Evolutionary conservation across 202 grass and related monocot genomes (phyloP), one percentile per base, ranked within the genome.

Genomic region (Carex arenaria): DNA sequence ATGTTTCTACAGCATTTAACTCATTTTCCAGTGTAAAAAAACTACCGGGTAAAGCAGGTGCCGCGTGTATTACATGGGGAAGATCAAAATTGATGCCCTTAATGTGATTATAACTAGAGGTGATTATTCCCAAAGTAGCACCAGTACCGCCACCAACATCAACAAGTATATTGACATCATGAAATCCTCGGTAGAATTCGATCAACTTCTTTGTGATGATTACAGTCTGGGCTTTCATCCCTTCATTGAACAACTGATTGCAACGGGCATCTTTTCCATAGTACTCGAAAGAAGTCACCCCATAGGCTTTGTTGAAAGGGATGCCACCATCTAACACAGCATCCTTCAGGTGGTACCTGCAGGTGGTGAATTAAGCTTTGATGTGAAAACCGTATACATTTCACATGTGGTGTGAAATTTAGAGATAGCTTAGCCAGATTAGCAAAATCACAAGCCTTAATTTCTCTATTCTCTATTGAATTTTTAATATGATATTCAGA

Each of bases 1-100:
- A 45, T 45, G 42, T 69, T 18, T 40, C 1, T 64, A 5, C 15
- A 49, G 18, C 4, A 36, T 4, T 34, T 3, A 34, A 34, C 2
- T 3, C 4, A 3, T 3, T 34, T 3, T 3, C 0, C 34, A 5
- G 11, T 49, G 5, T 49, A 49, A 10, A 11, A 34, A 49, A 69
- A 69, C 4, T 36, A 78, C 73, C 73, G 30, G 85, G 51, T 42
- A 83, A 79, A 20, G 80, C 57, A 19, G 80, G 85, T 18, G 85
- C 80, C 54, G 79, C 28, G 18, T 67, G 83, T 57, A 87, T 87
- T 34, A 87, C 85, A 65, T 87, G 80, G 5, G 85, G 80, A 19
- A 87, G 85, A 55, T 87, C 85, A 31, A 83, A 83, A 64, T 87
- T 87, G 61, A 87, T 87, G 42, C 85, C 85, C 45, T 70, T 83